Base-by-base conservation (phyloP, 2,329 filamentous ascomycete species). In the Aspergillus brasiliensis region DNA sequence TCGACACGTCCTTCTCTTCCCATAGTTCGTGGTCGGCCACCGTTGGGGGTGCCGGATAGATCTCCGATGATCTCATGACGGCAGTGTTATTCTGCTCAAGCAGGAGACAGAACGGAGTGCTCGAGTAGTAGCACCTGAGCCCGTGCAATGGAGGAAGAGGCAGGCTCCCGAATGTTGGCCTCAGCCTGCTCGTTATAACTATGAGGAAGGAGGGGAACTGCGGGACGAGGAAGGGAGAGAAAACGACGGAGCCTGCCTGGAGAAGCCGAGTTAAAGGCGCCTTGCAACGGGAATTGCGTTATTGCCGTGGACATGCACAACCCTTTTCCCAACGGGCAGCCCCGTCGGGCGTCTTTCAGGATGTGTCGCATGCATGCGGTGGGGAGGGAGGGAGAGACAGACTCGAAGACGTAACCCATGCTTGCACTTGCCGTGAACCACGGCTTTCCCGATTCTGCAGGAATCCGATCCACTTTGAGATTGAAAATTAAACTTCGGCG, bases 21-120 rank as follows among this genome's bases (percentile, higher is more conserved):
- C 49, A 34, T 23, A 53, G 44, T 47, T 63, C 66, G 17, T 59
- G 54, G 56, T 62, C 62, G 17, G 60, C 31, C 13, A 58, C 38
- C 28, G 49, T 55, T n/a, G 65, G 53, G 17, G 61, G 51, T 37
- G 49, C 38, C 7, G 61, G 34, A 25, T 57, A 47, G 21, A 65
- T 60, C 31, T 67, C 65, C 58, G 52, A 55, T 37, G 58, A 56
- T 56, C 44, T 61, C 61, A 65, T 65, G 21, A 38, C 62, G 56
- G n/a, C 25, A 15, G n/a, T 11, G 15, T 15, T 28, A 28, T 46
- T 8, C 13, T 15, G n/a, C 28, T 17, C n/a, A 1, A 31, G 25
- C 23, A 49, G 46, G 31, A 15, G 8, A n/a, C 25, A 49, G 46
- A 19, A 49, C 8, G 25, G 13, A 28, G 23, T 48, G 44, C 44